Evolutionary conservation across 1,284 basidiomycete species (phyloP).

Genomic region (Boletus smithii): DNA sequence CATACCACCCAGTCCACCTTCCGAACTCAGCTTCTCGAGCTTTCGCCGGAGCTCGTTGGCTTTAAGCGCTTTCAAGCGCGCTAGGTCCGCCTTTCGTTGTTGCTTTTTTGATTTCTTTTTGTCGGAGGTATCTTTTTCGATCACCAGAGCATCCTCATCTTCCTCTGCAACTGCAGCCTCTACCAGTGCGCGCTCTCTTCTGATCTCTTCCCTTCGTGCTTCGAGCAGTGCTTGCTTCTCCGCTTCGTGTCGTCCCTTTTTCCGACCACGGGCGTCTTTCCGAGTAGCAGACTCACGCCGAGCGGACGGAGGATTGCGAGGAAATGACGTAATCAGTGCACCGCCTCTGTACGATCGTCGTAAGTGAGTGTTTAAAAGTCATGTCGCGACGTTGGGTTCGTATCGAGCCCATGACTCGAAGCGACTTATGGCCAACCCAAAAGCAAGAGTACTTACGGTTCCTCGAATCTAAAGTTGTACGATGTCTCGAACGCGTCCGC

Average conservation of each 20-base stretch:
- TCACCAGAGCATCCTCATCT: neutral
- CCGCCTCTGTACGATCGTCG: conserved; percentile 52
- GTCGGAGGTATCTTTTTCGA: conserved; percentile 4
- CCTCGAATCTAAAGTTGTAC: conserved; percentile 95
- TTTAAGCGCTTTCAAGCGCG: conserved; percentile 77
- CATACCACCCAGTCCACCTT: conserved; percentile 52
- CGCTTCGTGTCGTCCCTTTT: conserved; percentile 75
- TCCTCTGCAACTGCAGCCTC: conserved; percentile 21
- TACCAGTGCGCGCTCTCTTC: conserved; percentile 59
- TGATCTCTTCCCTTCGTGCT: conserved; percentile 73
- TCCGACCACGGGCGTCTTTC: conserved; percentile 76
- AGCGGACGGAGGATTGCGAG: conserved; percentile 71
- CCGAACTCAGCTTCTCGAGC: conserved; percentile 66
- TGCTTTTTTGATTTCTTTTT: conserved; percentile 38
- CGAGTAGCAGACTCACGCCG: conserved; percentile 77
- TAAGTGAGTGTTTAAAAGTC: conserved; percentile 1
- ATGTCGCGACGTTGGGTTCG: neutral
- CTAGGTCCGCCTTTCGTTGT: conserved; percentile 72
- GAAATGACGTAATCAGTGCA: conserved; percentile 72
- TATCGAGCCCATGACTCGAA: neutral
- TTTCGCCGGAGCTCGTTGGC: conserved; percentile 78
- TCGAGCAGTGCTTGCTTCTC: conserved; percentile 78
- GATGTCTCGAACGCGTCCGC: conserved; percentile 74
- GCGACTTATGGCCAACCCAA: neutral
- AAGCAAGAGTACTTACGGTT: conserved; percentile 59